phyloP scores from a whole-genome alignment of 2,329 filamentous ascomycete genomes.

The Beauveria sp. region DNA sequence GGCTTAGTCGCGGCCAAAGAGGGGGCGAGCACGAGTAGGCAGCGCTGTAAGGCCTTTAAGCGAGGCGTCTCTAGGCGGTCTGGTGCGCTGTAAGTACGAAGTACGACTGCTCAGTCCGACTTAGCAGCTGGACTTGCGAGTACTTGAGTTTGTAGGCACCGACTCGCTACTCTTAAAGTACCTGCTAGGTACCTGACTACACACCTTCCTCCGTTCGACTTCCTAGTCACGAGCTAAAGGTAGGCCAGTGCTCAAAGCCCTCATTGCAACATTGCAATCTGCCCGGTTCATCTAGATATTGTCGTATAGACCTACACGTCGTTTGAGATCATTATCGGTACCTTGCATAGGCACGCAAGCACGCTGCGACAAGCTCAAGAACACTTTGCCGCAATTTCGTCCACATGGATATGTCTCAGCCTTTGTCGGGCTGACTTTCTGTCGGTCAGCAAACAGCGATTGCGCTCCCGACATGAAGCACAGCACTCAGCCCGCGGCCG shows the following conservation, averaged over 20 bases:
- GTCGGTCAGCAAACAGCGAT: constrained; percentile 5
- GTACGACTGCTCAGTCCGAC: too few species aligned
- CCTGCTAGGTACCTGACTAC: too few species aligned
- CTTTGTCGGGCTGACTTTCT: not conserved
- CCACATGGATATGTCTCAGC: not conserved
- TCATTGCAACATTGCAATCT: not conserved
- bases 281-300: not conserved
- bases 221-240: too few species aligned
- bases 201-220: too few species aligned
- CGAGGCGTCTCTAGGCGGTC: too few species aligned
- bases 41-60: too few species aligned
- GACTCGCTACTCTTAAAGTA: too few species aligned
- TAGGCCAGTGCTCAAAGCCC: not conserved
- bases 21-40: too few species aligned
- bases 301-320: not conserved
- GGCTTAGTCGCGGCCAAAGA: too few species aligned
- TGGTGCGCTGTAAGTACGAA: too few species aligned
- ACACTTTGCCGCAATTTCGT: not conserved
- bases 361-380: not conserved
- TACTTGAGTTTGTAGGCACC: too few species aligned
- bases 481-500: not conserved
- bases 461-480: not conserved
- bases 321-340: constrained; percentile 3
- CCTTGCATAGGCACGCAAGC: constrained; percentile 7
- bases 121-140: too few species aligned